Conservation (phyloP, 768 basidiomycete genomes). For the Termitomyces sp. region DNA sequence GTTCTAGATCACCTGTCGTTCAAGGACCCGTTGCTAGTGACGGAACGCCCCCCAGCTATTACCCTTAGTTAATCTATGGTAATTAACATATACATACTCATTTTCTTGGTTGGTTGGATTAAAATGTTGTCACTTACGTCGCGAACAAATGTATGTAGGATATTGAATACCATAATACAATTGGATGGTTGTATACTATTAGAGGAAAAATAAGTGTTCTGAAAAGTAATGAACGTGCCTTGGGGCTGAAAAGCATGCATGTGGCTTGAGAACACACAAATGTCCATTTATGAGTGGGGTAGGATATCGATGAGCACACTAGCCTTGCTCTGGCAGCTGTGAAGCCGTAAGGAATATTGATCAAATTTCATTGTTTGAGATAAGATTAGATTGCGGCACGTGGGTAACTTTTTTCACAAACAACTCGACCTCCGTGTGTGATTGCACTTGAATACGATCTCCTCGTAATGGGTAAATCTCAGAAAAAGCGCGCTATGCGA, state of each 20-base stretch:
- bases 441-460: background rate
- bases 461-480: slow-evolving; percentile 79
- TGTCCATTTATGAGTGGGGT: too few species aligned
- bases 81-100: slow-evolving; percentile 2
- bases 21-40: slow-evolving; percentile 16
- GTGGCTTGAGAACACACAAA: too few species aligned
- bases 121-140: slow-evolving; percentile 5
- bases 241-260: too few species aligned
- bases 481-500: slow-evolving; percentile 80
- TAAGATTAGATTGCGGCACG: slow-evolving; percentile 13
- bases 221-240: too few species aligned
- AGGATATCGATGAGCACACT: too few species aligned
- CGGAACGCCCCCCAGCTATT: slow-evolving; percentile 16
- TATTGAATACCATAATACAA: slow-evolving; percentile 3
- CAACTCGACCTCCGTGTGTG: background rate
- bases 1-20: slow-evolving; percentile 3
- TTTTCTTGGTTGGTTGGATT: slow-evolving; percentile 6
- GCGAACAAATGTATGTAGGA: background rate
- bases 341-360: too few species aligned
- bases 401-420: slow-evolving; percentile 7
- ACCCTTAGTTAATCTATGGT: slow-evolving; percentile 10
- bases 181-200: background rate
- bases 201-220: too few species aligned
- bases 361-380: background rate
- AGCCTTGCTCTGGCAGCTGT: too few species aligned